Base-by-base conservation (phyloP, 2,329 filamentous ascomycete genomes). In the Colletotrichum liriopes region DNA sequence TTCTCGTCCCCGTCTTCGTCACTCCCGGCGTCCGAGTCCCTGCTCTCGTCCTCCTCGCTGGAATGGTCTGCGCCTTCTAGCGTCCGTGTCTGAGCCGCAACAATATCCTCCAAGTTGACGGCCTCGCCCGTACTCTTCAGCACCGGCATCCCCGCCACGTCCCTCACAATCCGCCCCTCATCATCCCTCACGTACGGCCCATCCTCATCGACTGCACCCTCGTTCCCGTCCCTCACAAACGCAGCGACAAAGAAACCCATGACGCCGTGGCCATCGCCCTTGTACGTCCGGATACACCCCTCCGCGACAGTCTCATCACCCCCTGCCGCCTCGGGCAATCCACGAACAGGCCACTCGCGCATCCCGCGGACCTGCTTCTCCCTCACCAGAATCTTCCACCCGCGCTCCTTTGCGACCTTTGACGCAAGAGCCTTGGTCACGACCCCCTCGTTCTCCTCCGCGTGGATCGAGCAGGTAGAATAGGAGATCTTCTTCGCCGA, bases 181-280 rank as follows among this genome's bases (percentile, higher is more conserved):
- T 87, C 86, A 75, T 89, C 89, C 74, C 89, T 81, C 65, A 88
- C 81, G 62, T 89, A 85, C 0, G 89, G 88, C 58, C 86, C 89
- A 71, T 89, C 80, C 3, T 74, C 75, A 58, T 60, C 66, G 35
- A 77, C 78, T 43, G 74, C 72, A 51, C 49, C 71, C 11, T 54
- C 75, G n/a, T 73, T 69, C 51, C 81, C 79, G 47, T 93, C 89
- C 65, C 93, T 86, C 3, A 94, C 88, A 81, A 99, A 98, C 0
- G 89, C 94, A n/a, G 91, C 94, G 26, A 98, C 93, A 77, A 99
- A 99, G 82, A 99, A 98, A 0, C 96, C 96, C 89, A 98, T 98
- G 0, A 95, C 93, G 0, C 95, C 94, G 74, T 93, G 90, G 12
- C 91, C 92, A 76, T 96, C 94, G 35, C 91, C 93, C 76, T 95